Conservation (phyloP, 2,329 filamentous ascomycete species). For the Bipolaris cookei region DNA sequence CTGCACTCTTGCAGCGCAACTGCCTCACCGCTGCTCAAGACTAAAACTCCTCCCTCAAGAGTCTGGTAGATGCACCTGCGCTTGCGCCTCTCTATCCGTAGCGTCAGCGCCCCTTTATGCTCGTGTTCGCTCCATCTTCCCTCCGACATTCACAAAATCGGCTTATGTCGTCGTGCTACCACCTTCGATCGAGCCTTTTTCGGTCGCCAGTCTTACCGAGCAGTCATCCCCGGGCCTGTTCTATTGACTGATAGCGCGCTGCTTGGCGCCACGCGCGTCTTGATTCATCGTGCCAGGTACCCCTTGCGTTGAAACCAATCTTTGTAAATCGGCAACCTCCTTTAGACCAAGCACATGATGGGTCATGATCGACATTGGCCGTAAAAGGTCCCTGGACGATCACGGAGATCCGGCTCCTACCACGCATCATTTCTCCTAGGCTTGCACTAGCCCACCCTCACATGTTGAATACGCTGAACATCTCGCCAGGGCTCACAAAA, state of each 20-base stretch:
- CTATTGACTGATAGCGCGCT: conserved; percentile 14
- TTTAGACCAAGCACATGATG: conserved; percentile 10
- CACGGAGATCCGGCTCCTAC: conserved; percentile 14
- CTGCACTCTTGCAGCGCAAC: background rate
- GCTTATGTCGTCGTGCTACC: background rate
- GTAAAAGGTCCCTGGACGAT: conserved; percentile 15
- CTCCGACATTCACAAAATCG: background rate
- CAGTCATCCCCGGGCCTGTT: conserved; percentile 3
- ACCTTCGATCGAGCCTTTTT: conserved; percentile 5
- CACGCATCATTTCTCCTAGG: conserved; percentile 8
- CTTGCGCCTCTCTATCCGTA: too few species aligned
- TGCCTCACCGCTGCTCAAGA: background rate
- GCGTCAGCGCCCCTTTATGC: background rate
- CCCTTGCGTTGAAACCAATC: conserved; percentile 1
- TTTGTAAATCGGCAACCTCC: conserved; percentile 8
- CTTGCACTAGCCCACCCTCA: conserved; percentile 13
- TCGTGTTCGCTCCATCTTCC: background rate
- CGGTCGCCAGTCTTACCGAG: conserved; percentile 5
- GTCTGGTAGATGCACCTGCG: too few species aligned
- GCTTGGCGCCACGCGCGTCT: conserved; percentile 6
- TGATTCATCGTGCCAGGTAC: conserved; percentile 10
- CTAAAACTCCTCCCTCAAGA: too few species aligned
- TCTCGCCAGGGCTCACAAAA: conserved; percentile 7
- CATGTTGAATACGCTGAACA: conserved; percentile 4
- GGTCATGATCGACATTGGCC: conserved; percentile 11